phyloP scores from a whole-genome alignment of 495 filamentous ascomycete genomes.

The Evansstolkia leycettana region DNA sequence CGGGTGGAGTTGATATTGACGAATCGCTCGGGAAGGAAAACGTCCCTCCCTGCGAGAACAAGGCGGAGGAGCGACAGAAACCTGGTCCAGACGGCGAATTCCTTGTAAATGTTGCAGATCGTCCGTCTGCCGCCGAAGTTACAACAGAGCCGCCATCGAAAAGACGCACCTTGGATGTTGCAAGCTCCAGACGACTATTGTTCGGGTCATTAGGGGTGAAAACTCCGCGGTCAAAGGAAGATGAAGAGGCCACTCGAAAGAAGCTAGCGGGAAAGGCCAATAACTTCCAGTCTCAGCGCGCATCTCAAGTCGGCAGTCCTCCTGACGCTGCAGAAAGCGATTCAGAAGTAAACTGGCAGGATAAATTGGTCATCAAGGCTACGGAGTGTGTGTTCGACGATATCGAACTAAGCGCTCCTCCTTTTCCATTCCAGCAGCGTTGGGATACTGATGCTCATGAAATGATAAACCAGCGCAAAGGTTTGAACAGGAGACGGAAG shows the following conservation, averaged over 20 bases:
- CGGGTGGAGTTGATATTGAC: conserved; percentile 39
- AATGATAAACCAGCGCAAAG: conserved; percentile 24
- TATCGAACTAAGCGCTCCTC: conserved; percentile 63
- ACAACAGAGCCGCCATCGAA: conserved; percentile 7
- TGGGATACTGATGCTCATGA: conserved; percentile 70
- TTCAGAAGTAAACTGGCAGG: conserved; percentile 47
- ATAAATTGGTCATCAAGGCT: conserved; percentile 58
- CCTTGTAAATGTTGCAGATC: conserved; percentile 2
- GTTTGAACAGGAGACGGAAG: conserved; percentile 41
- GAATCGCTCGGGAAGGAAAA: conserved; percentile 24
- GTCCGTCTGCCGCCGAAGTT: conserved; percentile 6
- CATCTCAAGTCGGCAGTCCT: conserved; percentile 7
- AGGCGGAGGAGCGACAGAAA: conserved; percentile 1
- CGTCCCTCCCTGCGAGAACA: conserved; percentile 11
- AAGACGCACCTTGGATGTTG: conserved; percentile 46
- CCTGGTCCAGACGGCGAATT: not conserved
- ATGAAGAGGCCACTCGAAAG: conserved; percentile 48
- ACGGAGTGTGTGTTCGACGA: conserved; percentile 73
- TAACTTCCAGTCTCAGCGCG: conserved; percentile 10
- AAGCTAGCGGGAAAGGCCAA: conserved; percentile 33
- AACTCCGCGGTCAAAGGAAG: conserved; percentile 52
- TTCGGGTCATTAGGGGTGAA: conserved; percentile 63
- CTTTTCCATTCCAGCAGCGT: conserved; percentile 81
- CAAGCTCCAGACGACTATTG: conserved; percentile 51
- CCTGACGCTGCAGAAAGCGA: conserved; percentile 12